phyloP scores from a whole-genome alignment of 1,284 basidiomycete species.

The Ustilago nuda region DNA sequence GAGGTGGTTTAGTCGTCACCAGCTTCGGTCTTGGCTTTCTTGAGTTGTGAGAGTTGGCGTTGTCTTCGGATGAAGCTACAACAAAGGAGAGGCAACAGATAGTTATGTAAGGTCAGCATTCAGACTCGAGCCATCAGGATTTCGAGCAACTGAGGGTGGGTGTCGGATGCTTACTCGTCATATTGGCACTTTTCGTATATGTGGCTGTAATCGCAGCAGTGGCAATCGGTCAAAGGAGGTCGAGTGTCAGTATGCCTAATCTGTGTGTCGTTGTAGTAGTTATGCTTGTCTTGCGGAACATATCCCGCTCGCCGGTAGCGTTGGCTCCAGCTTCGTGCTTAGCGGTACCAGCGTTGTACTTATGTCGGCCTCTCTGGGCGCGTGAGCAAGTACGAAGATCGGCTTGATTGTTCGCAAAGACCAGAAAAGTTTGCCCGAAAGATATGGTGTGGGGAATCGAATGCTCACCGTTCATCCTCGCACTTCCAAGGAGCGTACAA shows the following conservation, averaged over 20 bases:
- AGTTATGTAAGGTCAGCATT: background rate
- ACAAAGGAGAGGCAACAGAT: background rate
- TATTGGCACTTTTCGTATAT: constrained; percentile 67
- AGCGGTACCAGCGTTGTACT: too few relatives aligned
- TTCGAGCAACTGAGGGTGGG: too few relatives aligned
- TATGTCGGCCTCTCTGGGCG: too few relatives aligned
- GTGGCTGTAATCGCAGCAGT: constrained; percentile 42
- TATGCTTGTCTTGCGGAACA: background rate
- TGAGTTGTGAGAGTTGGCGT: constrained; percentile 53
- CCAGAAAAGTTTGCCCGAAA: background rate
- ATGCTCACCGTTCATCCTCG: constrained; percentile 77
- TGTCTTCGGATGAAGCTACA: constrained; percentile 59
- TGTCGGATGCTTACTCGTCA: constrained; percentile 57
- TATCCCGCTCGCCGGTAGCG: background rate
- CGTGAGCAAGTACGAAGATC: background rate
- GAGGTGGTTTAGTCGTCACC: constrained; percentile 26
- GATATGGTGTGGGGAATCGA: background rate
- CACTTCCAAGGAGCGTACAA: constrained; percentile 84
- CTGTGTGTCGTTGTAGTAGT: background rate
- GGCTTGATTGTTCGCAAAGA: background rate
- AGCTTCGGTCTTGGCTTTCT: constrained; percentile 38
- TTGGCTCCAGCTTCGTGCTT: background rate
- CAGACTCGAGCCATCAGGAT: background rate
- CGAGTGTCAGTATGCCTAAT: constrained; percentile 12
- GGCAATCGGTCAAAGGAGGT: background rate